Conservation (phyloP, 2,329 filamentous ascomycete species). For the Rutstroemia sp. region DNA sequence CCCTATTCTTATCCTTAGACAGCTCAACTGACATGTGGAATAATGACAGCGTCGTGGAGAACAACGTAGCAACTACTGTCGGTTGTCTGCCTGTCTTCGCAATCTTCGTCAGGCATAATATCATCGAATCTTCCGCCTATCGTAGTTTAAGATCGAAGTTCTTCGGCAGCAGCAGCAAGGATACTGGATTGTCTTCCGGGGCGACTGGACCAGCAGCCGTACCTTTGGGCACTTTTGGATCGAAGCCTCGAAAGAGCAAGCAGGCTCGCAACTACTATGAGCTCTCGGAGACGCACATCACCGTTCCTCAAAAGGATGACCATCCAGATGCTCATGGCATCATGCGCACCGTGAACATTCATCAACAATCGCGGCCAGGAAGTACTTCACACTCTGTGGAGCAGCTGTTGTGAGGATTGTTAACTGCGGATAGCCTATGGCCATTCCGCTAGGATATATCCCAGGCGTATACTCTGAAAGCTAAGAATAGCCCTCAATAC, state of each 20-base stretch:
- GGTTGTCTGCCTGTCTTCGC: not conserved
- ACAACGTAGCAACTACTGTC: not conserved
- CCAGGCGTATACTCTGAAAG: too few relatives aligned
- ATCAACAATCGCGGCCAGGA: too few relatives aligned
- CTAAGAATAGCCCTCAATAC: too few relatives aligned
- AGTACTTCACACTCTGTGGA: too few relatives aligned
- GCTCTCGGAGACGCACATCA: not conserved
- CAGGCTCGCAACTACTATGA: not conserved
- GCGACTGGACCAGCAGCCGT: not conserved
- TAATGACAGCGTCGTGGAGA: not conserved
- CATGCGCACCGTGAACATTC: too few relatives aligned
- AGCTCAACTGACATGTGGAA: not conserved
- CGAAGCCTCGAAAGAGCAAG: not conserved
- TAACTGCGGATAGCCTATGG: too few relatives aligned
- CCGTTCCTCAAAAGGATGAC: not conserved
- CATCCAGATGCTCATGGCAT: too few relatives aligned
- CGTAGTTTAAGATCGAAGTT: not conserved
- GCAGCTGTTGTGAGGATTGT: too few relatives aligned
- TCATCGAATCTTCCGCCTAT: not conserved
- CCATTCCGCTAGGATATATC: too few relatives aligned
- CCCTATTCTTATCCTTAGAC: not conserved
- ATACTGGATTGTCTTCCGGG: not conserved
- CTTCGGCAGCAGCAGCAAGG: not conserved
- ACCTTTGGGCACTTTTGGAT: not conserved
- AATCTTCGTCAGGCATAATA: not conserved